Conservation (phyloP, 2,329 filamentous ascomycete genomes). For the Capronia epimyces region DNA sequence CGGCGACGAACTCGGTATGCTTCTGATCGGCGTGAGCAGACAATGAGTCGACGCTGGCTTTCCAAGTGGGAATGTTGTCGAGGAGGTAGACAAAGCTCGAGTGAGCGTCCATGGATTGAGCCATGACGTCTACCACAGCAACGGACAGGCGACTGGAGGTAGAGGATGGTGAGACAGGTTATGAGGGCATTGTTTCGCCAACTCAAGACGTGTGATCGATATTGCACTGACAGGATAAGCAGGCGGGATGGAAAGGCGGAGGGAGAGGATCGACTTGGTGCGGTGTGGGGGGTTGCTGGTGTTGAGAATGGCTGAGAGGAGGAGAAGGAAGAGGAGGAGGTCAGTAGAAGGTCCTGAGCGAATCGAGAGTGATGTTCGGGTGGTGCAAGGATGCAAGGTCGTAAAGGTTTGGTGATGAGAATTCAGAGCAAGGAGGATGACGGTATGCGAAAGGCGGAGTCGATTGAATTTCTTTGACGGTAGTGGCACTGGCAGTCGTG, state of each 20-base stretch:
- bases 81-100: slow-evolving; percentile 42
- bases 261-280: neutral
- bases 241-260: neutral
- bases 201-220: slow-evolving; percentile 6
- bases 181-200: slow-evolving; percentile 13
- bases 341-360: too few relatives aligned
- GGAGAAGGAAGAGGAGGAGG: neutral
- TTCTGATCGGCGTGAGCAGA: slow-evolving; percentile 38
- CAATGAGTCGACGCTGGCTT: slow-evolving; percentile 40
- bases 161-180: slow-evolving; percentile 10
- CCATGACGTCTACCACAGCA: slow-evolving; percentile 6
- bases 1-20: slow-evolving; percentile 41
- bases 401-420: neutral
- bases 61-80: slow-evolving; percentile 44
- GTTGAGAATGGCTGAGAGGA: neutral
- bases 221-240: slow-evolving; percentile 8
- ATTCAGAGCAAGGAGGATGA: neutral
- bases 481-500: too few relatives aligned
- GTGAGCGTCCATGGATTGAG: slow-evolving; percentile 38
- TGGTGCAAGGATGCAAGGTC: neutral
- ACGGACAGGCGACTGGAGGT: neutral
- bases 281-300: neutral
- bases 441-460: neutral
- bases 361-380: neutral
- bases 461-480: neutral